Conservation (phyloP, 768 basidiomycete genomes). For the Neoboletus brunneissimus region DNA sequence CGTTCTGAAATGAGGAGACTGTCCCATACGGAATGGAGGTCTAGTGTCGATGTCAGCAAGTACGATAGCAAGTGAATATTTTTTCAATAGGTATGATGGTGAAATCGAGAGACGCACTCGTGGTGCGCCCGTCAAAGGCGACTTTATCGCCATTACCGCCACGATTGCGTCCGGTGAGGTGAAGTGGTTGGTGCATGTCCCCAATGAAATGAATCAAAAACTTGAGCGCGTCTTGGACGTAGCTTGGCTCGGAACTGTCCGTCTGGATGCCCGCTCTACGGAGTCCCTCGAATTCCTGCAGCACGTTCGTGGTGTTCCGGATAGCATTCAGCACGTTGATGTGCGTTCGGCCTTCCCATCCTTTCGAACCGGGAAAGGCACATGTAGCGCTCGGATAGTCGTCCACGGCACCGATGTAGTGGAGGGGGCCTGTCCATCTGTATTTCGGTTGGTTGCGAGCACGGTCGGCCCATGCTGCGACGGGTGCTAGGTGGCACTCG, state of each 20-base stretch:
- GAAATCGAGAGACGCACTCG: slow-evolving; percentile 49
- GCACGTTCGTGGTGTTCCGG: slow-evolving; percentile 66
- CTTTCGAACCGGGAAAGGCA: slow-evolving; percentile 67
- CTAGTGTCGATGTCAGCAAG: slow-evolving; percentile 31
- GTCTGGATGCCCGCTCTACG: slow-evolving; percentile 1
- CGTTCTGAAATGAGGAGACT: slow-evolving; percentile 75
- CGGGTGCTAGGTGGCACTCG: slow-evolving; percentile 75
- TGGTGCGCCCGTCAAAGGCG: slow-evolving; percentile 64
- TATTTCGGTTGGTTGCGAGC: slow-evolving; percentile 48
- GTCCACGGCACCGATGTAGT: slow-evolving; percentile 70
- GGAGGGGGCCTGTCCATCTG: slow-evolving; percentile 71
- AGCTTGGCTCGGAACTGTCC: slow-evolving; percentile 26
- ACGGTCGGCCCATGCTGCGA: slow-evolving; percentile 88
- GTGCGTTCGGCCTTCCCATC: slow-evolving; percentile 60
- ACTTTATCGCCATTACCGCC: slow-evolving; percentile 86
- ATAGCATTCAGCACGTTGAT: slow-evolving; percentile 77
- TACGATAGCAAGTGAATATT: too few relatives aligned
- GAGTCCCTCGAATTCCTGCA: slow-evolving; percentile 47
- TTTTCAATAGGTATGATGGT: not conserved
- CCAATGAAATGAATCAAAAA: slow-evolving; percentile 94
- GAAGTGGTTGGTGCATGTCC: slow-evolving; percentile 92
- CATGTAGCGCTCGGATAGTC: slow-evolving; percentile 81
- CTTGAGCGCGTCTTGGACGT: slow-evolving; percentile 77
- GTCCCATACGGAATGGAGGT: slow-evolving; percentile 91
- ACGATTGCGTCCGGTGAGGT: slow-evolving; percentile 81